Evolutionary conservation across 345 rosid species (phyloP).

Genomic region (Cardiospermum halicacabum): DNA sequence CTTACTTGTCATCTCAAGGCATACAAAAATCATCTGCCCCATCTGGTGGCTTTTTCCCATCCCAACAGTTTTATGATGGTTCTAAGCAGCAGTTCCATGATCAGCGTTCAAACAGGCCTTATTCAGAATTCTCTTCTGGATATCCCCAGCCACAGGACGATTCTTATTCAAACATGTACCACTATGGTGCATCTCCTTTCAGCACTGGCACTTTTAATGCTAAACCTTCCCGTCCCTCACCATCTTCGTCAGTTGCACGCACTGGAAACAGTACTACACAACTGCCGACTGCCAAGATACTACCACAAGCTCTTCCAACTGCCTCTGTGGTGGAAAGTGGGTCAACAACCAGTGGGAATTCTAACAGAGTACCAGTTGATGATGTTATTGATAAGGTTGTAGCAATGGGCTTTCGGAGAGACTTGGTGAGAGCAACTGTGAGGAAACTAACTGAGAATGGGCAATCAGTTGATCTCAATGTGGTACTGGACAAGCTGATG

Average conservation of each 20-base stretch:
- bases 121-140: constrained; percentile 21
- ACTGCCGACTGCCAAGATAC: constrained; percentile 34
- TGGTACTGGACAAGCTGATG: constrained; percentile 49
- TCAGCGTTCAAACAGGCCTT: constrained; percentile 19
- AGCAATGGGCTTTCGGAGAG: constrained; percentile 65
- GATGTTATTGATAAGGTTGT: constrained; percentile 49
- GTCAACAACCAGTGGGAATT: constrained; percentile 20
- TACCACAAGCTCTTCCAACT: constrained; percentile 50
- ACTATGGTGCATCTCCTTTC: constrained; percentile 15
- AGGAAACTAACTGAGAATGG: constrained; percentile 41
- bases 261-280: constrained; percentile 19
- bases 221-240: constrained; percentile 4
- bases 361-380: constrained; percentile 27
- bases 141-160: constrained; percentile 9
- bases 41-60: constrained; percentile 16
- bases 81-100: constrained; percentile 18
- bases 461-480: constrained; percentile 45
- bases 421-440: constrained; percentile 47
- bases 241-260: constrained; percentile 10
- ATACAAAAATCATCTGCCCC: constrained; percentile 13
- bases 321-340: constrained; percentile 33
- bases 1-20: constrained; percentile 23
- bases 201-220: constrained; percentile 13
- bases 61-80: constrained; percentile 14
- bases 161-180: constrained; percentile 11